Evolutionary conservation across 2,329 filamentous ascomycete species (phyloP).

Genomic region (Colletotrichum sp.): DNA sequence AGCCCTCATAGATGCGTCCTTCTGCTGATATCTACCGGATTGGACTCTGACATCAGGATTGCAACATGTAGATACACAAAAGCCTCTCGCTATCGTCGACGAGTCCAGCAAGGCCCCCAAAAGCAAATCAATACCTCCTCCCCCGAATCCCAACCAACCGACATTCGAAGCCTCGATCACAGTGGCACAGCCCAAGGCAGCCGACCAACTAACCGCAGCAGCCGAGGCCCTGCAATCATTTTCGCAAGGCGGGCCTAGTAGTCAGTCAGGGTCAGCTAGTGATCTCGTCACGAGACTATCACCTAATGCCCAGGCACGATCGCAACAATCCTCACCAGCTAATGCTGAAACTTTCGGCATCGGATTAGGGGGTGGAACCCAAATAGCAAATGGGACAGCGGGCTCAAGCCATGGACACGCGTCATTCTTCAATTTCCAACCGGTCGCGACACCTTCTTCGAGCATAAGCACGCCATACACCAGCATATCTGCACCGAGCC

Average conservation of each 20-base stretch:
- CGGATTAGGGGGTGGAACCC: neutral
- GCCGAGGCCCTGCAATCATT: neutral
- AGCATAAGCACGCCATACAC: neutral
- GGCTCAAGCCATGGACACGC: neutral
- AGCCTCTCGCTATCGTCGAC: neutral
- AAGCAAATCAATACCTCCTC: neutral
- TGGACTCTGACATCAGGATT: rapidly evolving
- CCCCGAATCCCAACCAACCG: neutral
- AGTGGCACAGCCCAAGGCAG: neutral
- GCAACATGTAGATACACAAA: neutral
- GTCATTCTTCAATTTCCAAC: neutral
- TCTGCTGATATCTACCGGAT: neutral
- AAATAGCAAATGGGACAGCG: neutral
- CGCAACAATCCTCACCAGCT: neutral
- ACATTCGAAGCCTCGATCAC: neutral
- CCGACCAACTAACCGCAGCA: neutral
- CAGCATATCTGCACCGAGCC: neutral
- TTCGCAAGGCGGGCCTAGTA: neutral
- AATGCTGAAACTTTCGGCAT: neutral
- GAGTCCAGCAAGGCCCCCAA: neutral
- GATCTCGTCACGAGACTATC: neutral
- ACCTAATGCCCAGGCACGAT: neutral
- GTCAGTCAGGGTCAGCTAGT: neutral
- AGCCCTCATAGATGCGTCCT: rapidly evolving
- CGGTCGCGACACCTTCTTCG: neutral